Evolutionary conservation across 768 basidiomycete species (phyloP), one percentile per base, ranked within the genome.

Genomic region (Amanita pseudoporphyria): DNA sequence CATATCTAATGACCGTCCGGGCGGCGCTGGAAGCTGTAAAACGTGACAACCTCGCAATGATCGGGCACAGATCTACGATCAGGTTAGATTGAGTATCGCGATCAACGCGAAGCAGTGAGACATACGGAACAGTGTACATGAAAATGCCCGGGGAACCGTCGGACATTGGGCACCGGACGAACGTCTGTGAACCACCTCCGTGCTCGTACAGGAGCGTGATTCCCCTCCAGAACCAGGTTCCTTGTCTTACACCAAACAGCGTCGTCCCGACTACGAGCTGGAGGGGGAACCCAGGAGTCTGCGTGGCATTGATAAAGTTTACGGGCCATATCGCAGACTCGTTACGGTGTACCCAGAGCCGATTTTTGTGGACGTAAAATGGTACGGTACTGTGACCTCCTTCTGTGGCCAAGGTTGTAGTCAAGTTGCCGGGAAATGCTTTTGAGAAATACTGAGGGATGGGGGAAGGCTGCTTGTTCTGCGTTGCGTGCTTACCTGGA

Each of bases 291-390:
- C 67, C 62, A 13, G 70, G 61, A 9, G 64, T 60, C 26, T 58
- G 54, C 5, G 78, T 80, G 6, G 69, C 65, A 53, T 82, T 82
- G 33, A 73, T 58, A 32, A 79, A 67, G 53, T 75, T 77, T 38
- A 82, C 74, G 45, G 72, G 71, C 49, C 72, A 69, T 46, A 82
- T 76, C 13, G 73, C 67, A 0, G 77, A 71, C 46, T 76, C 75
- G 59, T 84, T 82, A 48, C 70, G 67, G 57, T 71, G 71, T 45
- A 76, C 73, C 66, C 70, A 78, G 21, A 82, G 67, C 43, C 74
- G 71, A 41, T 71, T 63, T 51, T 70, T 67, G 56, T 71, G 65
- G 53, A 82, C 67, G 62, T 77, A 79, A 62, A 81, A 82, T 14
- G 77, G 57, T 6, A 76, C 68, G n/a, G n/a, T n/a, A n/a, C n/a